Base-by-base conservation (phyloP, 108 stramenopile species). In the Nitzschia sp. region DNA sequence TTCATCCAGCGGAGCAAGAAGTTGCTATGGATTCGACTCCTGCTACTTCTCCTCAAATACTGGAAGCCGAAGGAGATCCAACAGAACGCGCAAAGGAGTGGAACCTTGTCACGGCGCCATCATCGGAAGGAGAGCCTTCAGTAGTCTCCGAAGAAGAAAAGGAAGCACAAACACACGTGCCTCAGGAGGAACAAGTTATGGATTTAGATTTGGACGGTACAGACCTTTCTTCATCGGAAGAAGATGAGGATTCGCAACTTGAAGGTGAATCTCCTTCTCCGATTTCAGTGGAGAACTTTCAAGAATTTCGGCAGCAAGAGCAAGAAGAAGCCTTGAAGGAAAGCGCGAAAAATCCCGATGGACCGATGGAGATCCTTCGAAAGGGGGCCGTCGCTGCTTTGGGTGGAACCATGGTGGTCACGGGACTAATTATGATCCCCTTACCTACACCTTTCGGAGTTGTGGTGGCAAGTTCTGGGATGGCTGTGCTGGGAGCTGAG, bases 381-480 rank as follows among this genome's bases (percentile, higher is more conserved):
- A 84, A 84, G 56, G 79, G 78, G n/a, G 82, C 75, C 2, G 75
- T 70, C n/a, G 82, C 82, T 36, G 82, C 62, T 15, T 71, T 70
- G 1, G 82, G 82, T 55, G 82, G 82, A 49, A 51, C 79, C 19
- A 64, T 80, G 70, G 74, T 84, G 2, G 84, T 46, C 25, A 55
- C 78, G 0, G 84, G 84, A 3, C 28, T 77, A 6, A 54, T 78
- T 19, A 72, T 85, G 77, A 80, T 82, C 55, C 84, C 84, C 31
- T 35, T 85, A 26, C 84, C 84, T 19, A 82, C 78, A 4, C 84
- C 84, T 0, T 67, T 72, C 42, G 84, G 84, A 18, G 54, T 33
- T 46, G 80, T 78, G 1, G 70, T 85, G 32, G 79, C 77, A 1
- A 60, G 66, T 47, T 64, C 72, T 19, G 84, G 84, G 15, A 66